Conservation (phyloP, 352 stramenopile species). For the Pythium insidiosum region DNA sequence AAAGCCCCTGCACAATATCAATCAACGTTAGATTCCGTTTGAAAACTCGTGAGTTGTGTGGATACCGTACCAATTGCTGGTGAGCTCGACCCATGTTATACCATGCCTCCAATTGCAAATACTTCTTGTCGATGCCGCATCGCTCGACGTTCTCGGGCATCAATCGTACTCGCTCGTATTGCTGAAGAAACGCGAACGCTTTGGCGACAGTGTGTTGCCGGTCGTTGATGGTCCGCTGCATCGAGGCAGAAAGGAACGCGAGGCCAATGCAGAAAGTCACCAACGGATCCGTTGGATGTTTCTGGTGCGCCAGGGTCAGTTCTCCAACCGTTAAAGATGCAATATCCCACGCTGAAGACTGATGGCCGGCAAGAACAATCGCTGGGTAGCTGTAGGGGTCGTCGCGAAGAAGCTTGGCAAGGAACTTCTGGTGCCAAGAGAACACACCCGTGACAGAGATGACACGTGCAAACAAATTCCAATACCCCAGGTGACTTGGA, state of each 20-base stretch:
- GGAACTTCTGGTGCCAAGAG: conserved; percentile 84
- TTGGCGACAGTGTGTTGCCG: conserved; percentile 79
- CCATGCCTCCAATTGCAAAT: conserved; percentile 69
- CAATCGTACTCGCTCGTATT: conserved; percentile 64
- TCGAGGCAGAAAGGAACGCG: conserved; percentile 74
- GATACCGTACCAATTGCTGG: conserved; percentile 67
- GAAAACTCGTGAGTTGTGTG: not conserved
- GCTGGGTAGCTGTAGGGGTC: conserved; percentile 71
- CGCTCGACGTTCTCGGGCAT: conserved; percentile 17
- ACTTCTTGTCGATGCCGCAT: conserved; percentile 49
- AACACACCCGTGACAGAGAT: conserved; percentile 80
- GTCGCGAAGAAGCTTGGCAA: conserved; percentile 72
- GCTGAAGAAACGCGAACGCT: conserved; percentile 79
- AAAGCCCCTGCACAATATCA: conserved; percentile 43
- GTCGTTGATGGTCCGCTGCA: conserved; percentile 84
- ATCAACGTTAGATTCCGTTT: not conserved
- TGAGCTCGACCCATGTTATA: conserved; percentile 85
- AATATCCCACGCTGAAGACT: conserved; percentile 80
- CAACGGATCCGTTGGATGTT: conserved; percentile 63
- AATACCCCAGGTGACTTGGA: conserved; percentile 71
- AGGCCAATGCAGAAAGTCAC: conserved; percentile 81
- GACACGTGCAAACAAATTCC: conserved; percentile 79
- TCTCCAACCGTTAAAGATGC: conserved; percentile 81
- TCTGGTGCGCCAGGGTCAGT: conserved; percentile 73
- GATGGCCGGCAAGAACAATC: conserved; percentile 74